These are phyloP conservation scores for Wickerhamiella brachini DNA, from an alignment of 805 yeast genomes.

Conservation along the genomic window DNA sequence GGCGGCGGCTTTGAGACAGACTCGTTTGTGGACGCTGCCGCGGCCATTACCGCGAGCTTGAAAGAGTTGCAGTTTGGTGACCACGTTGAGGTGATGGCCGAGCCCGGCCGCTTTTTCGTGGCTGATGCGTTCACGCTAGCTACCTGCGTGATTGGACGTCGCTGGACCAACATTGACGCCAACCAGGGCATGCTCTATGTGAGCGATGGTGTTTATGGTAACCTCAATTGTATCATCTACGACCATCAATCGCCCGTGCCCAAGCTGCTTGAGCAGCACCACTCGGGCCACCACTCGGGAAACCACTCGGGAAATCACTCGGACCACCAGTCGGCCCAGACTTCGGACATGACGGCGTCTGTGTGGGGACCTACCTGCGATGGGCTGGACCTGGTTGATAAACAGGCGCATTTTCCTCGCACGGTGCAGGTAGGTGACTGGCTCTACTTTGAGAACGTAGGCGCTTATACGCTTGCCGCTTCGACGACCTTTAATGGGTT, in stretches of 20 bases:
- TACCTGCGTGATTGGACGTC: constrained; percentile 71
- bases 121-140: constrained; percentile 78
- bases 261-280: constrained; percentile 37
- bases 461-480: constrained; percentile 89
- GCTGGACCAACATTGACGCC: constrained; percentile 33
- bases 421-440: constrained; percentile 78
- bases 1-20: constrained; percentile 83
- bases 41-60: constrained; percentile 42
- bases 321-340: too few species aligned
- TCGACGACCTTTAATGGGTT: constrained; percentile 92
- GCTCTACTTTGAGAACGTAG: constrained; percentile 70
- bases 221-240: constrained; percentile 81
- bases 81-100: constrained; percentile 56
- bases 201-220: constrained; percentile 93
- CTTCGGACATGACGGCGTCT: constrained; percentile 31
- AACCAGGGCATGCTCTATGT: constrained; percentile 50
- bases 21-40: constrained; percentile 43
- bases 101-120: constrained; percentile 86
- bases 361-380: constrained; percentile 99
- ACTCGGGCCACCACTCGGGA: too few species aligned
- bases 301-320: too few species aligned
- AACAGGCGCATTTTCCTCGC: constrained; percentile 37
- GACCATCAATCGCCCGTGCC: constrained; percentile 81
- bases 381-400: constrained; percentile 74
- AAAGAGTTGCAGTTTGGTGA: constrained; percentile 35